These are phyloP conservation scores for Cyberlindnera maritima DNA, from an alignment of 805 yeast species.

Conservation along the genomic window DNA sequence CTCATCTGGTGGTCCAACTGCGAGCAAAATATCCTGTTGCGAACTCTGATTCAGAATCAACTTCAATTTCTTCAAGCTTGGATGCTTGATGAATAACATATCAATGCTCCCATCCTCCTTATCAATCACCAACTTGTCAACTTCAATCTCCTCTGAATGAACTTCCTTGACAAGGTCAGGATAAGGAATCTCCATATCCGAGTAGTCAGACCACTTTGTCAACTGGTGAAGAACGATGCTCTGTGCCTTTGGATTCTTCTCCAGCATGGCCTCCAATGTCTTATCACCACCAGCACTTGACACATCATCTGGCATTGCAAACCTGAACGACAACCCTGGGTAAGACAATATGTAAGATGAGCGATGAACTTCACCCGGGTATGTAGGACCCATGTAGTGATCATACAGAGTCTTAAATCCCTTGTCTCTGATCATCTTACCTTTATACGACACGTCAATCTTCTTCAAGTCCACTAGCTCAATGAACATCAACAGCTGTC, in stretches of 20 bases:
- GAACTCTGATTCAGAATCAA: constrained; percentile 41
- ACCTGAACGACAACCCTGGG: constrained; percentile 55
- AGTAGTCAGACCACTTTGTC: constrained; percentile 28
- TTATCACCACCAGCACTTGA: constrained; percentile 1
- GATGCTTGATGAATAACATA: constrained; percentile 28
- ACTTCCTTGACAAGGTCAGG: neutral
- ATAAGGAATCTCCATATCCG: neutral
- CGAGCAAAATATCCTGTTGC: constrained; percentile 45
- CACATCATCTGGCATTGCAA: constrained; percentile 21
- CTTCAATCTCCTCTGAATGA: constrained; percentile 7
- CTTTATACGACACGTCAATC: constrained; percentile 16
- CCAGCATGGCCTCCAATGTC: constrained; percentile 16
- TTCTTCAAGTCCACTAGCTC: constrained; percentile 14
- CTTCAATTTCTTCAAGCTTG: constrained; percentile 14
- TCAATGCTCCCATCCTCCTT: neutral
- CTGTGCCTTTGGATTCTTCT: constrained; percentile 10
- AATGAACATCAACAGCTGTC: constrained; percentile 15
- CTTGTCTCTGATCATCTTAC: constrained; percentile 17
- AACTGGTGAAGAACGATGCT: constrained; percentile 18
- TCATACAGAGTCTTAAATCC: constrained; percentile 48
- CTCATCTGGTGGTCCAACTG: constrained; percentile 58
- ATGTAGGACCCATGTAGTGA: constrained; percentile 60
- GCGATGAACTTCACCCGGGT: constrained; percentile 43
- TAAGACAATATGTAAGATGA: constrained; percentile 40
- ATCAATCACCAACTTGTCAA: constrained; percentile 13